Evolutionary conservation across 192 early-diverging fungal species (phyloP).

Genomic region (Entophlyctis helioformis): DNA sequence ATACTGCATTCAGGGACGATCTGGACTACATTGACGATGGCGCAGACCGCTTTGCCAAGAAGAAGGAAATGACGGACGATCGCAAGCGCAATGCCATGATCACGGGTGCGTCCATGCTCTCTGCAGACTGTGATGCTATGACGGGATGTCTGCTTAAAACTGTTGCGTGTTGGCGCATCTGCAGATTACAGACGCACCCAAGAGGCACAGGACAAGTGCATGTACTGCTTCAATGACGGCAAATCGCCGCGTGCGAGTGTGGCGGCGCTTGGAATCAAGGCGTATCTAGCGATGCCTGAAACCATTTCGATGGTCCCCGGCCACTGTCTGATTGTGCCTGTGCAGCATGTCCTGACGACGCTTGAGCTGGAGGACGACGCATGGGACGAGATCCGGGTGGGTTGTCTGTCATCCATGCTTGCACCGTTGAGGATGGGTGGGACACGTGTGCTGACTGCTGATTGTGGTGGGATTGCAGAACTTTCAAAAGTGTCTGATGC

Average conservation of each 20-base stretch:
- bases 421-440: background rate
- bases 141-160: background rate
- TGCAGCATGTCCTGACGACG: constrained; percentile 69
- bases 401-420: background rate
- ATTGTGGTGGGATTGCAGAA: constrained; percentile 36
- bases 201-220: constrained; percentile 56
- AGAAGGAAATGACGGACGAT: constrained; percentile 42
- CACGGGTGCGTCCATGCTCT: constrained; percentile 17
- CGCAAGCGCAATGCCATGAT: constrained; percentile 56
- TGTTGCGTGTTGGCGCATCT: background rate
- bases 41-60: constrained; percentile 58
- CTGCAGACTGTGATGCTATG: background rate
- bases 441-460: background rate
- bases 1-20: constrained; percentile 58
- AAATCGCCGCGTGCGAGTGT: constrained; percentile 54
- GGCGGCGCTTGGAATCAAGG: constrained; percentile 61
- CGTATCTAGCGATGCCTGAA: constrained; percentile 70
- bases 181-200: constrained; percentile 59
- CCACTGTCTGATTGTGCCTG: constrained; percentile 86
- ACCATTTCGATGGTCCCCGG: constrained; percentile 62
- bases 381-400: constrained; percentile 85
- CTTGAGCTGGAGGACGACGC: constrained; percentile 81
- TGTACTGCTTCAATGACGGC: constrained; percentile 63
- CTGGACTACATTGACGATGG: constrained; percentile 91
- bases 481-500: constrained; percentile 89